These are phyloP conservation scores for Limnanthes douglasii DNA, from an alignment of 345 rosid species.

Conservation along the genomic window DNA sequence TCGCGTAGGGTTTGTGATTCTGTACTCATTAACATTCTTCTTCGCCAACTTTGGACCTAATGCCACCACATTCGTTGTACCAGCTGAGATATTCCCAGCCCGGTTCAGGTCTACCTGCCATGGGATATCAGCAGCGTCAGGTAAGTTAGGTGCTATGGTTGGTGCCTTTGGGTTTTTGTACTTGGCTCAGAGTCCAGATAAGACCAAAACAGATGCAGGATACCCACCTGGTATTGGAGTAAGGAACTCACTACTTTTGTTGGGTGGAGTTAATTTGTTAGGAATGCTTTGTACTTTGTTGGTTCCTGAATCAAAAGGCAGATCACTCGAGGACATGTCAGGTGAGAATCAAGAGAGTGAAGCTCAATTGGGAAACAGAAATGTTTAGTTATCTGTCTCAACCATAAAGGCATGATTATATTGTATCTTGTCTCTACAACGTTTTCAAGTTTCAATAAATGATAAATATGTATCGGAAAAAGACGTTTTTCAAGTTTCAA, in stretches of 20 bases:
- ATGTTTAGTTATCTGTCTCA: no score
- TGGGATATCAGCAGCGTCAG: conserved; percentile 77
- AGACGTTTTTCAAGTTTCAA: no score
- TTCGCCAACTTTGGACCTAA: conserved; percentile 88
- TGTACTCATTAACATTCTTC: conserved; percentile 75
- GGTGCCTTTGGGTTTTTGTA: conserved; percentile 81
- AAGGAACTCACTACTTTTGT: conserved; percentile 46
- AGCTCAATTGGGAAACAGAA: no score
- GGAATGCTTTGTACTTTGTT: conserved; percentile 61
- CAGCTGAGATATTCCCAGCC: conserved; percentile 86
- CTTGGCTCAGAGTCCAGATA: conserved; percentile 56
- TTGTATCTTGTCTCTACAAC: no score
- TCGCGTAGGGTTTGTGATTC: conserved; percentile 51
- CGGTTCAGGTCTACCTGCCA: conserved; percentile 85
- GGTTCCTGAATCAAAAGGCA: conserved; percentile 85
- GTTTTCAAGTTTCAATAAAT: no score
- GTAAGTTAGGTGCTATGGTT: conserved; percentile 81
- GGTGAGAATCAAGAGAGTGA: conserved; percentile 40
- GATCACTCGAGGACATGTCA: conserved; percentile 71
- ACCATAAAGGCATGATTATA: no score
- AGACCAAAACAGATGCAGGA: conserved; percentile 68
- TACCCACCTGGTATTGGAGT: conserved; percentile 85
- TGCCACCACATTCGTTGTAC: conserved; percentile 75
- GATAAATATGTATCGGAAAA: no score
- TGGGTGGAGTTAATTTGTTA: conserved; percentile 45